These are phyloP conservation scores for Sclerospora graminicola DNA, from an alignment of 352 stramenopile species.

Conservation along the genomic window DNA sequence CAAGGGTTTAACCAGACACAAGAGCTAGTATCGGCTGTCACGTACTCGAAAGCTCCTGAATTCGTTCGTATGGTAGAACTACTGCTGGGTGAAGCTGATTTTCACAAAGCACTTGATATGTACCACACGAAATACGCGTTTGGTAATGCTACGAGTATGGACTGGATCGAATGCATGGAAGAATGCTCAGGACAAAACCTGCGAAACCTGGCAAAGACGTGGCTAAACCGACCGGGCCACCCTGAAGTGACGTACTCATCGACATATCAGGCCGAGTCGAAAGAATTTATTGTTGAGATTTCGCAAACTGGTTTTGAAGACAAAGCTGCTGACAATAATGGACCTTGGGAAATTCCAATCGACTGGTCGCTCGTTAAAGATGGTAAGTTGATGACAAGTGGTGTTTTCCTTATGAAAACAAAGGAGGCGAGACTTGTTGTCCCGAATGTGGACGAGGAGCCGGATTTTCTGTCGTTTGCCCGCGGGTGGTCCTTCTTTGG, in stretches of 20 bases:
- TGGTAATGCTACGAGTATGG: conserved; percentile 57
- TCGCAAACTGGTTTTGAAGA: conserved; percentile 65
- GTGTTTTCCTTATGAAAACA: conserved; percentile 50
- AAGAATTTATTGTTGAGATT: conserved; percentile 48
- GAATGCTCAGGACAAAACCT: conserved; percentile 50
- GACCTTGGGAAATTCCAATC: conserved; percentile 69
- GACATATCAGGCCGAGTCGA: conserved; percentile 35
- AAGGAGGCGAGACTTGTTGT: conserved; percentile 47
- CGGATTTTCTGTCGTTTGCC: conserved; percentile 64
- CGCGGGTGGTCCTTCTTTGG: conserved; percentile 75
- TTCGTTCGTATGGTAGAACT: conserved; percentile 75
- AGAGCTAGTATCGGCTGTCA: conserved; percentile 67
- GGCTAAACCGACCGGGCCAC: conserved; percentile 63
- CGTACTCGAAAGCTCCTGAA: conserved; percentile 70
- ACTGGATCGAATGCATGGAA: conserved; percentile 76
- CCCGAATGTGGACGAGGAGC: conserved; percentile 32
- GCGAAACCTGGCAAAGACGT: conserved; percentile 58
- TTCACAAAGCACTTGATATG: conserved; percentile 68
- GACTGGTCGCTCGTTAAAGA: conserved; percentile 69
- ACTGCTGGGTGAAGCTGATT: conserved; percentile 45
- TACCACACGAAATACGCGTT: conserved; percentile 73
- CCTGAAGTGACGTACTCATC: conserved; percentile 55
- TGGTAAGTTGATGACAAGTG: conserved; percentile 42
- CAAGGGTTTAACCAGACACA: conserved; percentile 75
- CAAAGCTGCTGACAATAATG: conserved; percentile 49